Base-by-base conservation (phyloP, 139 green algal genomes). In the Chlamydomonas schloesseri region DNA sequence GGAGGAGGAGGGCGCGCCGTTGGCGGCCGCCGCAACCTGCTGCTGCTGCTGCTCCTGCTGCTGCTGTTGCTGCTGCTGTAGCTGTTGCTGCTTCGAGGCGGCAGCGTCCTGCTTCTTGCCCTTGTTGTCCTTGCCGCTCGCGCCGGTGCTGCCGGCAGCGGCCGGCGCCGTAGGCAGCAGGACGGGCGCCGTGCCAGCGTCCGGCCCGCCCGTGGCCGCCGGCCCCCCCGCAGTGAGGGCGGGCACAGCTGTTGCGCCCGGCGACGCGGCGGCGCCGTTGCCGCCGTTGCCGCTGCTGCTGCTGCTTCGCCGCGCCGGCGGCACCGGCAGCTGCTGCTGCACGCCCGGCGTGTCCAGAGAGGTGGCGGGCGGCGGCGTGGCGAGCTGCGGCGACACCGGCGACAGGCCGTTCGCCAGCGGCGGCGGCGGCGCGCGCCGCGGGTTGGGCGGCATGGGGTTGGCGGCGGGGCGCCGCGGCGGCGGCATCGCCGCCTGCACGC, bases 271-370 rank as follows among this genome's bases (percentile, higher is more conserved):
- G 65, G 13, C 9, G 65, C 65, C n/a, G 65, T 5, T n/a, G n/a
- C n/a, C 29, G 64, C 64, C 46, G 18, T 10, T 15, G 50, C 33
- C 34, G 34, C 31, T 18, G 13, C 46, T 3, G 36, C 33, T 23
- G 34, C 31, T 18, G 13, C 46, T 3, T 26, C 24, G 11, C 14
- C 79, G 29, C 42, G 23, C 79, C 8, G 8, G 62, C 50, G 80
- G 8, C 23, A 53, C 47, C 3, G 33, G 15, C 11, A 79, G 50
- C 28, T 53, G 46, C 17, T 28, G 67, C 77, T 85, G 79, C 2
- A 85, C 79, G 21, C 79, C 79, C 6, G 81, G 81, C 6, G 81
- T 87, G 31, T 71, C 55, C 13, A 87, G 81, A 15, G 81, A 79
- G 17, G 81, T 87, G 21, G 69, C 69, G 0, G 69, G 81, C 50